Base-by-base conservation (phyloP, 2,329 filamentous ascomycete genomes). In the Penicillium janthinellum region DNA sequence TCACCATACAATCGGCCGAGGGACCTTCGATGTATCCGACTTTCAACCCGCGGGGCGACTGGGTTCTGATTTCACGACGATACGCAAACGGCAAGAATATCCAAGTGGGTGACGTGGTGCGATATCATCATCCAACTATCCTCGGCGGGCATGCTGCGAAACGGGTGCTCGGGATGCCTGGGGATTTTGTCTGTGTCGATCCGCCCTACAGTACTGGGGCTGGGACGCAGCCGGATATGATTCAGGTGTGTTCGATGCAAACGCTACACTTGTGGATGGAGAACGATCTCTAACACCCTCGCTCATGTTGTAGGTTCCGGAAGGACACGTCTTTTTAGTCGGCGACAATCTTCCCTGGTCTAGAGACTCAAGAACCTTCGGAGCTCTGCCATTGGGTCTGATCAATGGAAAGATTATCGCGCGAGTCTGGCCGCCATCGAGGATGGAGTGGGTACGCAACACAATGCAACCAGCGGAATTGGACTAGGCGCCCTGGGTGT, bases 1-100 rank as follows among this genome's bases (percentile, higher is more conserved):
- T 86, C 77, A 82, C 82, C 63, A 70, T 88, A 64, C 83, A 83
- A 20, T 76, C 81, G 4, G 87, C 87, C 15, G 81, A 81, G 28
- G 94, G 94, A 1, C 87, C 92, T 3, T 94, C 90, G 17, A 98
- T 98, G 95, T 84, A 95, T 53, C 94, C 94, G 7, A 96, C 92
- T 0, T 87, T 97, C 61, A 81, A 83, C 25, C 81, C 87, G 1
- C 75, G 81, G 8, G 88, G 88, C 57, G 89, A 94, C 71, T 87
- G 81, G 75, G 81, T 94, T 49, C 74, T 93, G 12, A 84, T 91
- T 55, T 87, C 87, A 60, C 87, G 87, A 66, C 78, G 82, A n/a
- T 84, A 89, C 75, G 85, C 89, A 6, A 82, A 86, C 34, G 94
- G 94, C 4, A 85, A 88, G 22, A 82, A 79, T 12, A 76, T 90